A percentile compares a stretch with the other conserved stretches of the same genome.
phyloP scores from a whole-genome alignment of 371 early-diverging fungal species.

The Dinochytrium kinnereticum region DNA sequence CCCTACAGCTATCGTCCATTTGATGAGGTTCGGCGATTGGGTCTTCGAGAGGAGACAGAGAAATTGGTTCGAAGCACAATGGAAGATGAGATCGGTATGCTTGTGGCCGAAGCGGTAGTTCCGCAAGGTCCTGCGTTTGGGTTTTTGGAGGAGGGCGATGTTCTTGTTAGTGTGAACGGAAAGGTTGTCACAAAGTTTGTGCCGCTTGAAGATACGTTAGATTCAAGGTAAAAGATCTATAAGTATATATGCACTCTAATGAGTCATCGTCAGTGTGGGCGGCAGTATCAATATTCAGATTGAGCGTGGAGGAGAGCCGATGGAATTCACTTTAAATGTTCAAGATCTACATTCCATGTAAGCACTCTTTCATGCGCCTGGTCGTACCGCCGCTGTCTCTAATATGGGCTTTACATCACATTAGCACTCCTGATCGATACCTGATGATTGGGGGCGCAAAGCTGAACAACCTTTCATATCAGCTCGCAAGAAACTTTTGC shows the following conservation, averaged over 20 bases:
- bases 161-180: slow-evolving; percentile 79
- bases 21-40: slow-evolving; percentile 56
- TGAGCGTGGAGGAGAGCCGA: slow-evolving; percentile 69
- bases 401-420: too few relatives aligned
- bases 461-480: slow-evolving; percentile 83
- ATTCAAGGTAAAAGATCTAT: slow-evolving; percentile 50
- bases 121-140: slow-evolving; percentile 83
- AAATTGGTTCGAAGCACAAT: slow-evolving; percentile 67
- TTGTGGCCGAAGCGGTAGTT: slow-evolving; percentile 80
- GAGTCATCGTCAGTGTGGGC: slow-evolving; percentile 60
- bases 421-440: slow-evolving; percentile 51
- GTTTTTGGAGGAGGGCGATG: slow-evolving; percentile 84
- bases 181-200: slow-evolving; percentile 84
- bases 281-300: slow-evolving; percentile 63
- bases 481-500: slow-evolving; percentile 78
- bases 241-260: slow-evolving; percentile 7
- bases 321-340: slow-evolving; percentile 59
- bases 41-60: slow-evolving; percentile 66
- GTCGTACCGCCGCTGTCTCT: background rate
- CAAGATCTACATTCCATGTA: slow-evolving; percentile 76
- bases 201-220: slow-evolving; percentile 74
- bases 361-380: background rate
- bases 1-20: slow-evolving; percentile 49
- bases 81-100: slow-evolving; percentile 86
- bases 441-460: slow-evolving; percentile 88